Base-by-base conservation (phyloP, 1,139 yeast genomes). In the Spathaspora jeffriesii region DNA sequence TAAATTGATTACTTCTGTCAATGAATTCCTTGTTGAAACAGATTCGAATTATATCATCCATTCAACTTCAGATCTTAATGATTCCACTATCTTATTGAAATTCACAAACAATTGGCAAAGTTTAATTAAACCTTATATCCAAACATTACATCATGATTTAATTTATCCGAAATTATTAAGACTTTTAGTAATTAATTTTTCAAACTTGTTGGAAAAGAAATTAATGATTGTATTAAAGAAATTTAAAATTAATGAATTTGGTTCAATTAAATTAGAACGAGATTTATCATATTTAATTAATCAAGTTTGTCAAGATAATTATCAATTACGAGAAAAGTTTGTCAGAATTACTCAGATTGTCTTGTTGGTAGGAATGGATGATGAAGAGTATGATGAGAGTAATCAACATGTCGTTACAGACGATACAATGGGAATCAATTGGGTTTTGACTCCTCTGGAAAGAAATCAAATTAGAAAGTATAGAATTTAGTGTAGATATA, bases 381-480 rank as follows among this genome's bases (percentile, higher is more conserved):
- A 88, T 51, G 93, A 85, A 46, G 96, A 88, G 56, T 75, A 74
- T 48, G 77, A 71, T 41, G 70, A 73, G 53, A 70, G 73, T 48
- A 57, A 61, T 30, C 61, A 61, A 38, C 63, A 57, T 27, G 46
- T 46, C 10, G 44, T 34, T 9, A 22, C 14, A 10, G 78, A 71
- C 42, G 64, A 65, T 9, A 56, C 51, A n/a, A 47, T 58, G 32
- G 84, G 83, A 8, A 81, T 87, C 45, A 83, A 84, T 50, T 91
- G 97, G 97, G 85, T 86, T 0, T 69, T 91, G 54, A 84, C 89
- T 14, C 90, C 91, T 5, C 81, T 78, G 37, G 97, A 92, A 57
- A 76, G 96, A 53, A 76, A 73, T 44, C 73, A 75, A 70, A 58
- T 87, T 79, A 49, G 82, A 78, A 64, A 67, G 59, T 56, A 68